phyloP scores from a whole-genome alignment of 306 rosid genomes.

The Calophaca sinica region DNA sequence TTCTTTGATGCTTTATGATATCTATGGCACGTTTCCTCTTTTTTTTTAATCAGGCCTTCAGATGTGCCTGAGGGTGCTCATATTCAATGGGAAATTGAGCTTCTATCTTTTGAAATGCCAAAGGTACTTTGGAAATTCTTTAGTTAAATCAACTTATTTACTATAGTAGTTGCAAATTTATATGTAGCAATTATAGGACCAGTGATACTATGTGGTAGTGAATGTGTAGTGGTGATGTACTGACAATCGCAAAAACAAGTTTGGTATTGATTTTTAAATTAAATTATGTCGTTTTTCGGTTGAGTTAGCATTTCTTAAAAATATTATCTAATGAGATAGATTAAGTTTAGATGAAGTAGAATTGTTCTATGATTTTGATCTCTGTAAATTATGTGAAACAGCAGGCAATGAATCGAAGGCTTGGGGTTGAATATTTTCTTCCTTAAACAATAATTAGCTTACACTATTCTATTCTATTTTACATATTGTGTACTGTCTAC shows the following conservation, averaged over 20 bases:
- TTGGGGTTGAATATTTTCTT: slow-evolving; percentile 19
- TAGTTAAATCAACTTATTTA: slow-evolving; percentile 32
- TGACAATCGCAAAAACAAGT: slow-evolving; percentile 3
- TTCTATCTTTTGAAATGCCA: slow-evolving; percentile 94
- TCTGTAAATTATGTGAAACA: slow-evolving; percentile 22
- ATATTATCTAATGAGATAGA: slow-evolving; percentile 23
- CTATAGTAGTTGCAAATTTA: neutral
- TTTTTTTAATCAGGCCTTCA: slow-evolving; percentile 67
- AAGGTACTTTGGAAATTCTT: slow-evolving; percentile 57
- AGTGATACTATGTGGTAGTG: neutral
- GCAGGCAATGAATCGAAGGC: neutral
- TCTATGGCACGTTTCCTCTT: slow-evolving; percentile 38
- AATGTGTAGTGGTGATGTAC: neutral
- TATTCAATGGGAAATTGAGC: slow-evolving; percentile 96
- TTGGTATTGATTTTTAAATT: slow-evolving; percentile 12
- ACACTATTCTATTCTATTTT: slow-evolving; percentile 31
- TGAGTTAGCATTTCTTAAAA: slow-evolving; percentile 9
- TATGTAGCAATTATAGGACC: slow-evolving; percentile 11
- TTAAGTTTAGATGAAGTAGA: neutral
- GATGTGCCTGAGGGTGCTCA: slow-evolving; percentile 90
- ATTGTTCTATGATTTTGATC: slow-evolving; percentile 30
- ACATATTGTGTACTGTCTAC: neutral
- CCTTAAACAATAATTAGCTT: slow-evolving; percentile 25
- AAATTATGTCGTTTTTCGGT: neutral
- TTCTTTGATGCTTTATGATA: slow-evolving; percentile 35